Base-by-base conservation (phyloP, 345 rosid genomes). In the Gossypium ekmanianum region DNA sequence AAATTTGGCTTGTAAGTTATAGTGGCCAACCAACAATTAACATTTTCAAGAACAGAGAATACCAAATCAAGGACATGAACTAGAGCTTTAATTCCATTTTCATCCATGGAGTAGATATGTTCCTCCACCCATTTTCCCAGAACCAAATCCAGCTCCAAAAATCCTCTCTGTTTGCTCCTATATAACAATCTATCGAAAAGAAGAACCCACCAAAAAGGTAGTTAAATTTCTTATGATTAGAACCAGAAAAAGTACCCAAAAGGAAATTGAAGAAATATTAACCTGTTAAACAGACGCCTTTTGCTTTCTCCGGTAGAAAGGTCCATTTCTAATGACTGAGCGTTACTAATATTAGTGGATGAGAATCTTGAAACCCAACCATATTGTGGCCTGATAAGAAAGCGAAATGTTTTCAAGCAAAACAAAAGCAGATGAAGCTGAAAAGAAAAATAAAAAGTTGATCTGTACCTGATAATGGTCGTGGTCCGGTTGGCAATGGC, bases 131-230 rank as follows among this genome's bases (percentile, higher is more conserved):
- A 93, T 79, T 85, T 90, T 7, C 99, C 98, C 52, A 95, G 80
- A 74, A 91, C 94, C 76, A 93, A 81, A 85, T 95, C 99, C 83
- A 93, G 86, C 77, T 95, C 99, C 78, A 95, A 77, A 82, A 88
- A 89, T 27, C 99, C 99, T 85, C 99, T 82, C 78, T 95, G 98
- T 72, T 79, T 91, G 85, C 99, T 95, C 87, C 98, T 87, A 81
- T 95, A 93, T 82, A 95, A 78, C 81, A 95, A 73, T 74, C 98
- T 94, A 64, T 26, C 34, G 45, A 58, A 10, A 63, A 11, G 52
- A n/a, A 7, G 3, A 13, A 57, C 18, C 56, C 17, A 24, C 29
- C 61, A 59, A 24, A 59, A 34, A 7, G 24, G 4, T 13, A 27
- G 34, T 14, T 13, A 65, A 18, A 66, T 12, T 50, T 39, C 41